A percentile compares a stretch with the other conserved stretches of the same genome.
These are phyloP conservation scores for Tubosaeta brunneosetosa DNA, from an alignment of 768 basidiomycete species.

Conservation along the genomic window DNA sequence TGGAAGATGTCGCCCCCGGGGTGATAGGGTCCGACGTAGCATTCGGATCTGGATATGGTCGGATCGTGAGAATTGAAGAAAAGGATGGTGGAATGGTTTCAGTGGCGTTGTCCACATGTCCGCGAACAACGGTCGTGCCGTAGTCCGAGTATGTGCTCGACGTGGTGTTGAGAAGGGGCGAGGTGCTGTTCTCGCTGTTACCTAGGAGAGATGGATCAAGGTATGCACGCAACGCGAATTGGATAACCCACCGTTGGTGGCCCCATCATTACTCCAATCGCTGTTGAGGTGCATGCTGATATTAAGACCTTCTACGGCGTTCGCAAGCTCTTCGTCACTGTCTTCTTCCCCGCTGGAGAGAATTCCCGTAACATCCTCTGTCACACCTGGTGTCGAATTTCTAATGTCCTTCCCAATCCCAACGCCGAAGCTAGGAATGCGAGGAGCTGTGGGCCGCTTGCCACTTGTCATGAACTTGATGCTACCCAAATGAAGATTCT, in stretches of 20 bases:
- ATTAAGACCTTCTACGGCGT: conserved; percentile 53
- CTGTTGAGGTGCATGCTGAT: conserved; percentile 45
- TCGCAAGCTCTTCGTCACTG: conserved; percentile 60
- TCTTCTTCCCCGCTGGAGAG: conserved; percentile 49
- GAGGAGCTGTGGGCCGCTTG: conserved; percentile 57
- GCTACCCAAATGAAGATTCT: conserved; percentile 78
- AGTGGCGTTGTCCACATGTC: conserved; percentile 38
- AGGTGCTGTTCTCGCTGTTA: conserved; percentile 41
- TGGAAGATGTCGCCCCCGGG: conserved; percentile 31
- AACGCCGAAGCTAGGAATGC: conserved; percentile 84
- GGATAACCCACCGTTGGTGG: conserved; percentile 29
- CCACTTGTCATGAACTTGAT: conserved; percentile 74
- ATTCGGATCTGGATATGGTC: conserved; percentile 50
- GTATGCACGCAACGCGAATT: conserved; percentile 4
- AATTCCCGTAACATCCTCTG: conserved; percentile 32
- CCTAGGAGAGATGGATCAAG: conserved; percentile 24
- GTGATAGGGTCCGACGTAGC: conserved; percentile 37
- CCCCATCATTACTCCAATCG: conserved; percentile 38
- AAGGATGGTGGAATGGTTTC: conserved; percentile 46
- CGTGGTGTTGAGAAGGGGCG: conserved; percentile 49
- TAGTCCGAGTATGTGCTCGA: conserved; percentile 53
- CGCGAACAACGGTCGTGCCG: conserved; percentile 63
- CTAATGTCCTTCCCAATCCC: conserved; percentile 62
- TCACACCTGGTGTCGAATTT: conserved; percentile 25
- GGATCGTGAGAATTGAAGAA: conserved; percentile 72